Percentiles rank a stretch among this genome's conserved stretches.
Evolutionary conservation across 2,329 filamentous ascomycete genomes (phyloP).

Genomic region (Beauveria pseudobassiana): DNA sequence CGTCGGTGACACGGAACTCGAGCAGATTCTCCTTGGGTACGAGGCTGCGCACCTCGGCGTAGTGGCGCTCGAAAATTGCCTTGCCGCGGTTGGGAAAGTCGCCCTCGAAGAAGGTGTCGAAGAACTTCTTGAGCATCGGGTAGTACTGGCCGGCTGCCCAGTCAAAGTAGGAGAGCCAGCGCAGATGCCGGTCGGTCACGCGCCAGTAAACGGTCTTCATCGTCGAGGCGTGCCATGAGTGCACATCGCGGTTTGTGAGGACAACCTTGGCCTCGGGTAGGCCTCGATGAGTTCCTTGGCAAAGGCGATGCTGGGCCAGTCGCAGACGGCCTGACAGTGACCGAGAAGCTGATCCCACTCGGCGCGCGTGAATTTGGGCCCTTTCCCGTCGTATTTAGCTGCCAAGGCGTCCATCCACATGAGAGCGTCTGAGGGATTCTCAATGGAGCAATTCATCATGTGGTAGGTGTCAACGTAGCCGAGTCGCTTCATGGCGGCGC

Average conservation of each 20-base stretch:
- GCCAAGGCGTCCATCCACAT: slow-evolving; percentile 64
- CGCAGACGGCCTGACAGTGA: slow-evolving; percentile 59
- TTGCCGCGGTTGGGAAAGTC: slow-evolving; percentile 61
- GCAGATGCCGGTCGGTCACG: slow-evolving; percentile 52
- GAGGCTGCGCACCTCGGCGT: slow-evolving; percentile 25
- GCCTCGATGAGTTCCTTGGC: slow-evolving; percentile 62
- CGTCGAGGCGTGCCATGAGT: slow-evolving; percentile 54
- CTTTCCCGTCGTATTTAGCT: slow-evolving; percentile 36
- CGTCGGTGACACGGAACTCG: slow-evolving; percentile 27
- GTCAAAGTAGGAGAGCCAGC: slow-evolving; percentile 33
- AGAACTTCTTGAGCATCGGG: slow-evolving; percentile 63
- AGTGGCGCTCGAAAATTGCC: slow-evolving; percentile 45
- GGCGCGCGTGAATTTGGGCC: slow-evolving; percentile 48
- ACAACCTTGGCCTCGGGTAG: slow-evolving; percentile 66
- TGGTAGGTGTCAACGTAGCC: slow-evolving; percentile 65
- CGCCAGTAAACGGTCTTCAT: slow-evolving; percentile 64
- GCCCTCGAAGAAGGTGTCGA: slow-evolving; percentile 59
- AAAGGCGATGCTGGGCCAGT: slow-evolving; percentile 62
- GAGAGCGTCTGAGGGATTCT: slow-evolving; percentile 50
- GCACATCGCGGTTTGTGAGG: slow-evolving; percentile 57
- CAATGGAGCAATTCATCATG: slow-evolving; percentile 63
- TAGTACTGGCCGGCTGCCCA: slow-evolving; percentile 63
- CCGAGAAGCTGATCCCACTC: slow-evolving; percentile 64
- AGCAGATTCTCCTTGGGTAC: slow-evolving; percentile 25
- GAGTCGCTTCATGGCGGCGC: slow-evolving; percentile 56